Evolutionary conservation across 2,329 filamentous ascomycete genomes (phyloP).

Genomic region (Botryotinia convoluta): DNA sequence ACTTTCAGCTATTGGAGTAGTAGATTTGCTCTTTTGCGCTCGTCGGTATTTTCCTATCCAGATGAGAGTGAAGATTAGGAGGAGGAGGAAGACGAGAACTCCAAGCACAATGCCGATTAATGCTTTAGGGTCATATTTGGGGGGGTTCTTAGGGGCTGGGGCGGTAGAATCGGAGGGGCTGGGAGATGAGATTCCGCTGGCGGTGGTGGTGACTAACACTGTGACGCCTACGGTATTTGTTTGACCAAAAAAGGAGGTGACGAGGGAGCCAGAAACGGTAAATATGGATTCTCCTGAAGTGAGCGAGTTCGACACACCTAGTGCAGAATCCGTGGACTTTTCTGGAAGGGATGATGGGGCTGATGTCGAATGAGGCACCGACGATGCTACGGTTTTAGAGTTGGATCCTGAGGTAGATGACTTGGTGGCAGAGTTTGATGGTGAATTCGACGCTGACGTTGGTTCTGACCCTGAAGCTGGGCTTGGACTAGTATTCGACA

Average conservation of each 20-base stretch:
- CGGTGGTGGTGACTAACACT: not conserved
- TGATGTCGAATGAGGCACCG: too few species aligned
- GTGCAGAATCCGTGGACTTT: too few species aligned
- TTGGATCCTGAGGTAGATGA: too few species aligned
- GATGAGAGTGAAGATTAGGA: not conserved
- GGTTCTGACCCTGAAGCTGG: too few species aligned
- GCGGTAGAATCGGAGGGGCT: not conserved
- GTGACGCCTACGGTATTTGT: not conserved
- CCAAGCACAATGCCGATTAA: not conserved
- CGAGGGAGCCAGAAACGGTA: not conserved
- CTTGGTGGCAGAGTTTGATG: too few species aligned
- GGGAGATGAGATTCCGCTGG: not conserved
- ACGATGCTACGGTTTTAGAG: too few species aligned
- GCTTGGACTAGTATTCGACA: too few species aligned
- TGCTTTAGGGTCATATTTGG: not conserved
- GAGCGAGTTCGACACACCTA: too few species aligned
- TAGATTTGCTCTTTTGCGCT: not conserved
- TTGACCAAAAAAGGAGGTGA: not conserved
- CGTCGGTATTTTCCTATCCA: not conserved
- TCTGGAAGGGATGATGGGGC: too few species aligned
- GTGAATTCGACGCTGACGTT: too few species aligned
- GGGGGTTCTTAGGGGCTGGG: not conserved
- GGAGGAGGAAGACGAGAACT: not conserved
- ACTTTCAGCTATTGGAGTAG: not conserved
- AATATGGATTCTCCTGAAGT: not conserved